A percentile compares a stretch with the other conserved stretches of the same genome.
These are phyloP conservation scores for Rhizomucor miehei DNA, from an alignment of 371 early-diverging fungal genomes.

Conservation along the genomic window DNA sequence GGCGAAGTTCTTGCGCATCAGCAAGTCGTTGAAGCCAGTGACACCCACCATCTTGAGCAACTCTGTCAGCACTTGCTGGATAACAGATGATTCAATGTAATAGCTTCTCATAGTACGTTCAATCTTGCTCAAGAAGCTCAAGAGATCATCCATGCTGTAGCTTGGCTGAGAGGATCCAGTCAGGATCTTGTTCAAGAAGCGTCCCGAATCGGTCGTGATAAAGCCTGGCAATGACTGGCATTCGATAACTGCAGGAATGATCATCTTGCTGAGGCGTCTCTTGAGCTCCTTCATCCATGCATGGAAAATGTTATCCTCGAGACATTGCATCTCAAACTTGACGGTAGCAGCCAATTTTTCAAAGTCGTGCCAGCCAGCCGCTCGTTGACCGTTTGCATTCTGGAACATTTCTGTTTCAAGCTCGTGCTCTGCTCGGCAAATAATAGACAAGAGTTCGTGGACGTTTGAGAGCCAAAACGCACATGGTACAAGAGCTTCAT, in stretches of 20 bases:
- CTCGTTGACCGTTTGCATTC: constrained; percentile 18
- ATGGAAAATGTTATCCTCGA: constrained; percentile 70
- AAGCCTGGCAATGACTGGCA: constrained; percentile 89
- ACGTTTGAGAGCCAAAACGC: constrained; percentile 95
- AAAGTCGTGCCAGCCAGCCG: constrained; percentile 38
- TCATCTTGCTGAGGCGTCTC: constrained; percentile 86
- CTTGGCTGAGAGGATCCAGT: constrained; percentile 67
- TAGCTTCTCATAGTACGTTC: constrained; percentile 93
- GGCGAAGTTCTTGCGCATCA: constrained; percentile 88
- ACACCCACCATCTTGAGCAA: constrained; percentile 89
- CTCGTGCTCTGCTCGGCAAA: constrained; percentile 35
- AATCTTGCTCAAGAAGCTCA: constrained; percentile 89
- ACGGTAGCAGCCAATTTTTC: constrained; percentile 57
- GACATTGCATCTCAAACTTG: constrained; percentile 65
- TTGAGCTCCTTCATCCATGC: constrained; percentile 94
- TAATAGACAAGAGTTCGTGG: constrained; percentile 81
- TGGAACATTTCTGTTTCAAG: constrained; percentile 32
- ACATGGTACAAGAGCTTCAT: constrained; percentile 62
- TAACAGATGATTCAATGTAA: constrained; percentile 80
- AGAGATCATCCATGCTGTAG: constrained; percentile 88
- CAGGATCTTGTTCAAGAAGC: constrained; percentile 80
- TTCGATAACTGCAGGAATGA: constrained; percentile 93
- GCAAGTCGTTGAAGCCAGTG: constrained; percentile 89
- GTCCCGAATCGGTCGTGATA: constrained; percentile 77
- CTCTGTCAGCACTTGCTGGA: constrained; percentile 86